Base-by-base conservation (phyloP, 495 filamentous ascomycete genomes). In the Trichoderma reesei region DNA sequence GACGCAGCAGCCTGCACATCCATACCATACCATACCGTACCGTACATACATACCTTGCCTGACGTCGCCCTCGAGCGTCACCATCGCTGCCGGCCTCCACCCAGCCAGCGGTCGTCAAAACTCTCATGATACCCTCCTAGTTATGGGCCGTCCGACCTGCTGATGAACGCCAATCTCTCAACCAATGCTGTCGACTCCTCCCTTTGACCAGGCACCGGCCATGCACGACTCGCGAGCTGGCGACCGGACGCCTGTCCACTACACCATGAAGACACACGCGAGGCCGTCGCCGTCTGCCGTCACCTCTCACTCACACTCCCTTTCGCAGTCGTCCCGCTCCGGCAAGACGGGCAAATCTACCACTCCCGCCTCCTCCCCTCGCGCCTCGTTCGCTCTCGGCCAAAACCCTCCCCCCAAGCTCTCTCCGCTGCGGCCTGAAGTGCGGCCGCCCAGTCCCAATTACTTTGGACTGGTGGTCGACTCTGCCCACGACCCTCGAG, bases 401-500 rank as follows among this genome's bases (percentile, higher is more conserved):
- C 77, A 79, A 72, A 68, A 70, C 64, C 71, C 75, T 64, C 67
- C 76, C 65, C 68, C 76, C 46, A 72, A 74, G 70, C 67, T 69
- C 65, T 75, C 74, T n/a, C 71, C 71, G 62, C 64, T 76, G 60
- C 72, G 68, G 9, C 66, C 67, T 7, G 78, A 80, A 46, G 73
- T 70, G 54, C 74, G 77, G 38, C 73, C 80, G 6, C 72, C 87
- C 20, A 90, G 88, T 70, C 88, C 90, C 20, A 90, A 88, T 71
- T 96, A 96, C 73, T 96, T 96, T 68, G 88, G 87, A 56, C 80
- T 94, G 59, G 76, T 80, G 37, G 75, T 89, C 62, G 88, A 93
- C 48, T 78, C 82, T 38, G 65, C 74, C 31, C 77, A 69, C 59
- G 86, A 89, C 66, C 73, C 82, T n/a, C 78, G 82, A 62, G 80